These are phyloP conservation scores for Zymoseptoria brevis DNA, from an alignment of 2,329 filamentous ascomycete genomes.

Conservation along the genomic window DNA sequence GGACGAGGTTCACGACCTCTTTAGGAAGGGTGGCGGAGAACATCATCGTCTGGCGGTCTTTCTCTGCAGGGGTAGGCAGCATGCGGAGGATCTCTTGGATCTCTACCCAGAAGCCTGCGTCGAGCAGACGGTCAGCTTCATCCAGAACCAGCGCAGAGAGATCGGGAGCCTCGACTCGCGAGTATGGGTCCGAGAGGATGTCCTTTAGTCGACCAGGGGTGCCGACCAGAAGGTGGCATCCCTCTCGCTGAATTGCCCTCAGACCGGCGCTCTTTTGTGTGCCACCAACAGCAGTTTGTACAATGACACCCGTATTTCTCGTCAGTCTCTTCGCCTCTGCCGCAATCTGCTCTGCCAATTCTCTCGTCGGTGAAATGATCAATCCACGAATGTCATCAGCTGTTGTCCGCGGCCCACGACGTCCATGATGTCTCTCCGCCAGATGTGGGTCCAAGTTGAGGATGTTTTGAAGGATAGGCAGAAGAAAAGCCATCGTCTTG, in stretches of 20 bases:
- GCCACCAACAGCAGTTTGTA: conserved; percentile 81
- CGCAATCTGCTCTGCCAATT: conserved; percentile 58
- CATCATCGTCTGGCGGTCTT: conserved; percentile 80
- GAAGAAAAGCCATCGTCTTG: conserved; percentile 88
- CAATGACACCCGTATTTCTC: conserved; percentile 56
- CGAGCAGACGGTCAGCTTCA: conserved; percentile 60
- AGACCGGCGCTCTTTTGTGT: conserved; percentile 69
- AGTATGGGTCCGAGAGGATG: conserved; percentile 58
- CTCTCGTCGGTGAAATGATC: conserved; percentile 55
- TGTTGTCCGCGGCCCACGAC: conserved; percentile 43
- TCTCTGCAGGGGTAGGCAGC: conserved; percentile 55
- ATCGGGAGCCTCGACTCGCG: conserved; percentile 56
- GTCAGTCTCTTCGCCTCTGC: conserved; percentile 65
- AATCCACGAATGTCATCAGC: conserved; percentile 51
- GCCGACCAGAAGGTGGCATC: conserved; percentile 82
- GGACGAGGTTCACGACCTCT: conserved; percentile 73
- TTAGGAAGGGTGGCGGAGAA: conserved; percentile 89
- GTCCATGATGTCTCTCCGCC: conserved; percentile 38
- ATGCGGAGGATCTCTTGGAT: conserved; percentile 40
- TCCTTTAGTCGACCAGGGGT: conserved; percentile 86
- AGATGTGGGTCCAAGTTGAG: conserved; percentile 56
- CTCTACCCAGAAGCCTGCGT: conserved; percentile 47
- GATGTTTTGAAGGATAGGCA: conserved; percentile 77
- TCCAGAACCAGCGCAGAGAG: conserved; percentile 55
- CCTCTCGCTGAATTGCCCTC: conserved; percentile 57